Conservation (phyloP, 164 flowering plant species). For the Kingdonia uniflora region DNA sequence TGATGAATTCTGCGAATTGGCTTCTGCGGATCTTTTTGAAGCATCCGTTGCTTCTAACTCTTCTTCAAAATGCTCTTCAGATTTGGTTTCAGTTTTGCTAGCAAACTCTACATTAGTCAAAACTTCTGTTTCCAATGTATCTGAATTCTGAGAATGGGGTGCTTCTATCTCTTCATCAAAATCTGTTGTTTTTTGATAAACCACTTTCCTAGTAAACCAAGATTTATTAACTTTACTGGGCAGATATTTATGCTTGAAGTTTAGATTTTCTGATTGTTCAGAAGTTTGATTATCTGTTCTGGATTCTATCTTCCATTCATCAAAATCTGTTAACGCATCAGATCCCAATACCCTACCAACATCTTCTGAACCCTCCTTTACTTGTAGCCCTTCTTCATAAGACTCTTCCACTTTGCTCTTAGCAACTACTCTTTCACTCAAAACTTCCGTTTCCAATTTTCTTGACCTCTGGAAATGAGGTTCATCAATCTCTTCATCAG, state of each 20-base stretch:
- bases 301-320: too few species aligned
- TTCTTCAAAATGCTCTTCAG: slow-evolving; percentile 3
- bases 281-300: too few species aligned
- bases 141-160: slow-evolving; percentile 8
- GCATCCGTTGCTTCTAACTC: neutral
- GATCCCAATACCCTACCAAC: too few species aligned
- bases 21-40: slow-evolving; percentile 8
- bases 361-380: neutral
- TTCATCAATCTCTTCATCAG: slow-evolving; percentile 21
- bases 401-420: neutral
- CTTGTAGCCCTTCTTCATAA: neutral
- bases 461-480: slow-evolving; percentile 9
- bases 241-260: too few species aligned
- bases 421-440: slow-evolving; percentile 18
- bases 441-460: slow-evolving; percentile 12
- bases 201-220: too few species aligned
- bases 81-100: neutral
- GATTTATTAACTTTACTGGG: too few species aligned
- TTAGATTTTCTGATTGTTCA: too few species aligned
- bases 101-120: slow-evolving; percentile 19
- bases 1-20: slow-evolving; percentile 13
- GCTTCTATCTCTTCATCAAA: slow-evolving; percentile 16
- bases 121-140: slow-evolving; percentile 11
- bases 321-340: too few species aligned
- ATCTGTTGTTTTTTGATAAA: neutral